Evolutionary conservation across 306 rosid species (phyloP), one percentile per base, ranked within the genome.

Genomic region (Styphnolobium japonicum): DNA sequence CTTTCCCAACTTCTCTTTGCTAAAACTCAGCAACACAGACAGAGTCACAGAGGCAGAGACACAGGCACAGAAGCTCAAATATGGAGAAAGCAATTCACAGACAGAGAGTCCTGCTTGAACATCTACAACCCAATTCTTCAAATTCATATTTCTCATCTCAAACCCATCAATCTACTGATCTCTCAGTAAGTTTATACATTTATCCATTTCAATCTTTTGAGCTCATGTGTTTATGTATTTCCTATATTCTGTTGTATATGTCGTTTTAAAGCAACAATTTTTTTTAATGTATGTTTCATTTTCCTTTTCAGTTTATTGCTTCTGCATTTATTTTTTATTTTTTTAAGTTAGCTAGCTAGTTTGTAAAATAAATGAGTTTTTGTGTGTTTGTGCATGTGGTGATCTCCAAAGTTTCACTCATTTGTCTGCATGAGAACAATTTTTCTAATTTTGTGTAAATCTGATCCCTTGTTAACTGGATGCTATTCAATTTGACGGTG

Each of bases 41-140:
- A 12, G 1, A 25, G 27, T 6, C 29, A 40, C 29, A 40, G 8
- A 39, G 73, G 45, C 15, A 58, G 10, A 76, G 55, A 7, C 4
- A 25, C 6, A 52, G 58, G 52, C 29, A 19, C 1, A 29, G 45
- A 1, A 6, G 4, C 12, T 10, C 37, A 21, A 71, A 70, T 1
- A 94, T 94, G 98, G 95, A 94, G 84, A 92, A 84, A 81, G 98
- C 97, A 10, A 23, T 88, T 48, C 81, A 86, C 39, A 88, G 97
- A 79, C 97, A 91, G 85, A 86, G 65, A 60, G 82, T 91, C 40
- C 80, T 92, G 55, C 95, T 92, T 68, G 80, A 87, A 19, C 97
- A 94, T 75, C 73, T 94, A 11, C 78, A 68, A n/a, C 97, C 98
- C 72, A 46, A n/a, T 75, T 81, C 93, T 31, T 87, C 87, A n/a